These are phyloP conservation scores for Globisporangium solare DNA, from an alignment of 352 stramenopile genomes.

Conservation along the genomic window DNA sequence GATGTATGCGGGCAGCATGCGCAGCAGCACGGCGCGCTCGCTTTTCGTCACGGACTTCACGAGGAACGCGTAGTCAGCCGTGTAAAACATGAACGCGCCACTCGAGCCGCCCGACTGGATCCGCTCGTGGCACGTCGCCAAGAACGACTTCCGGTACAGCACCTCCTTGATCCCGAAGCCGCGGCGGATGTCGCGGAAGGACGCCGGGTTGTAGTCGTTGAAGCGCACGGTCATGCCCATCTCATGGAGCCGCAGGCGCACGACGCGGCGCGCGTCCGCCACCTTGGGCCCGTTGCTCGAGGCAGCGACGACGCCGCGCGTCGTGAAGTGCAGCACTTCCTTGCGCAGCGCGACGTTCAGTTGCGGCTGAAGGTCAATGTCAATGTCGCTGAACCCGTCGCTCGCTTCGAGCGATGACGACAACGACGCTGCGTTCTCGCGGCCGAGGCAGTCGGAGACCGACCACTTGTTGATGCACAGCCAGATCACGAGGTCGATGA, in stretches of 20 bases:
- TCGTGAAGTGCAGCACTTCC: conserved; percentile 88
- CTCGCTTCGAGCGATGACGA: conserved; percentile 25
- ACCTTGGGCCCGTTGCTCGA: conserved; percentile 62
- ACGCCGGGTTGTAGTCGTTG: conserved; percentile 63
- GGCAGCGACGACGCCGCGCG: conserved; percentile 73
- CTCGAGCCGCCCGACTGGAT: conserved; percentile 81
- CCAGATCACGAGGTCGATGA: conserved; percentile 85
- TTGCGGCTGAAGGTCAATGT: conserved; percentile 80
- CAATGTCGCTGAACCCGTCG: conserved; percentile 61
- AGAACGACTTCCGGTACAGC: conserved; percentile 72
- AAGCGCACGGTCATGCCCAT: conserved; percentile 80
- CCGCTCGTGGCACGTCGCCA: conserved; percentile 79
- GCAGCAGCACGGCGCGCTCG: conserved; percentile 74
- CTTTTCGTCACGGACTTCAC: conserved; percentile 84
- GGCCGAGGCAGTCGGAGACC: conserved; percentile 22
- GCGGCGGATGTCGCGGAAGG: conserved; percentile 76
- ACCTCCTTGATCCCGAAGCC: conserved; percentile 76
- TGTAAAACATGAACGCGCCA: conserved; percentile 91
- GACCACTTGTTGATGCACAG: conserved; percentile 62
- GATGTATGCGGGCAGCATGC: conserved; percentile 83
- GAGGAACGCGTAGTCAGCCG: conserved; percentile 80
- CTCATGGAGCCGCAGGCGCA: conserved; percentile 72
- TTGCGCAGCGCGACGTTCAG: conserved; percentile 84
- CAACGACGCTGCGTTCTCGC: conserved; percentile 5
- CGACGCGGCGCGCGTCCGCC: conserved; percentile 40